Base-by-base conservation (phyloP, 176 grass and related monocot genomes). In the Eleusine indica region DNA sequence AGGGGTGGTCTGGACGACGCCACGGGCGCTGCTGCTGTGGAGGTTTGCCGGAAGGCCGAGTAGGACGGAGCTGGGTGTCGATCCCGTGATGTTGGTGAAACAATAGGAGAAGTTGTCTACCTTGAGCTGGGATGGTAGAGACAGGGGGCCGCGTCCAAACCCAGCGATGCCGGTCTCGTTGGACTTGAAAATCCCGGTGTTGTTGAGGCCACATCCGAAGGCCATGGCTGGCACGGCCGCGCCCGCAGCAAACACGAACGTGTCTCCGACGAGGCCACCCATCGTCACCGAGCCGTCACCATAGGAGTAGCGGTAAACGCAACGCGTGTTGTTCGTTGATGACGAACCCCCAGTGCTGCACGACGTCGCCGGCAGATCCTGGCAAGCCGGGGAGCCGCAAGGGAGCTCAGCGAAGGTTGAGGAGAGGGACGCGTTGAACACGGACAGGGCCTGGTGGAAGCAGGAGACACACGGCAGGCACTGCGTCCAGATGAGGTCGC, bases 401-500 rank as follows among this genome's bases (percentile, higher is more conserved):
- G 25, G 25, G 25, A 25, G 25, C 25, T 25, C 25, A 25, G 25
- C 25, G 25, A 25, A 25, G 25, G 25, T 25, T 25, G 25, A 25
- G 25, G 25, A 25, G 25, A 25, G 25, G 25, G 25, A 25, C 25
- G 25, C 25, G 25, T 25, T 25, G 25, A 88, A 86, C 1, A 17
- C 38, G 7, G 74, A 73, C 17, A 83, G 73, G 16, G 21, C 3
- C 66, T 83, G 79, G 57, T 73, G 0, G 68, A 92, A 89, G 79
- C 90, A 89, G 62, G 41, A 4, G 21, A 17, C 11, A 76, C 84
- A 93, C 8, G 84, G 80, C 57, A 0, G 9, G 83, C 90, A 92
- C 83, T 86, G 87, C 21, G 87, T 75, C 90, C 87, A 89, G 40
- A 65, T 28, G 56, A 96, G 84, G 68, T 91, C 88, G 67, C 91